Conservation (phyloP, 2,329 filamentous ascomycete genomes). For the Verticillium klebahnii region DNA sequence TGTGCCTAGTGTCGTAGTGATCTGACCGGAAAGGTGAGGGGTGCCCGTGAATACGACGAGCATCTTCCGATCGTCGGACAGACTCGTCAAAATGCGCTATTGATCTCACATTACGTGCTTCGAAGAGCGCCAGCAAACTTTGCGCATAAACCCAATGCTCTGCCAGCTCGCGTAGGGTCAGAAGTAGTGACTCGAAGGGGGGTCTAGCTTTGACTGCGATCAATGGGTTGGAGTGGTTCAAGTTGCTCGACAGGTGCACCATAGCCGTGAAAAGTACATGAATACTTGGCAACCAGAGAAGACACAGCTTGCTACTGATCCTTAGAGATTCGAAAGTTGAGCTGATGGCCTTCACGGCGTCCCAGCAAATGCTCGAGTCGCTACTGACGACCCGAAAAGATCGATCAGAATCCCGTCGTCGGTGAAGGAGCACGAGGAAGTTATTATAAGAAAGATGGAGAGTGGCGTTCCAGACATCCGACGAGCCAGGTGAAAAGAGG, state of each 20-base stretch:
- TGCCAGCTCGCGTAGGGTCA: constrained; percentile 20
- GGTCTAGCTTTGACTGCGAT: constrained; percentile 23
- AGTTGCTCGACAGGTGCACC: constrained; percentile 20
- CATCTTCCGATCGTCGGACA: background rate
- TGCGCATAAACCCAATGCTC: constrained; percentile 25
- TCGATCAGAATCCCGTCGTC: constrained; percentile 5
- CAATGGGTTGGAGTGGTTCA: constrained; percentile 23
- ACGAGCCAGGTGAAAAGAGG: constrained; percentile 15
- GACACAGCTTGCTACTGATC: constrained; percentile 13
- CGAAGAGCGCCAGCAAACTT: constrained; percentile 24
- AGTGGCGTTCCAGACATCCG: constrained; percentile 22
- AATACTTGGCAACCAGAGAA: constrained; percentile 22
- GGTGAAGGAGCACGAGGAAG: constrained; percentile 28
- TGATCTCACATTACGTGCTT: constrained; percentile 7
- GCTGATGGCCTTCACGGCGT: constrained; percentile 19
- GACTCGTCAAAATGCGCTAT: background rate
- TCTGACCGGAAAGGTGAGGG: too few relatives aligned
- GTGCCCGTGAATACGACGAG: too few relatives aligned
- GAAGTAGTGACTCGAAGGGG: constrained; percentile 22
- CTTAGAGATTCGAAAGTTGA: constrained; percentile 24
- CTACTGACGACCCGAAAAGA: constrained; percentile 11
- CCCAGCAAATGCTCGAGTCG: constrained; percentile 25
- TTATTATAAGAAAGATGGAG: constrained; percentile 30
- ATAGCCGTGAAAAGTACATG: constrained; percentile 26
- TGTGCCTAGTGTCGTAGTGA: too few relatives aligned